Evolutionary conservation across 2,329 filamentous ascomycete genomes (phyloP), one percentile per base, ranked within the genome.

Genomic region (Talaromyces atroroseus): DNA sequence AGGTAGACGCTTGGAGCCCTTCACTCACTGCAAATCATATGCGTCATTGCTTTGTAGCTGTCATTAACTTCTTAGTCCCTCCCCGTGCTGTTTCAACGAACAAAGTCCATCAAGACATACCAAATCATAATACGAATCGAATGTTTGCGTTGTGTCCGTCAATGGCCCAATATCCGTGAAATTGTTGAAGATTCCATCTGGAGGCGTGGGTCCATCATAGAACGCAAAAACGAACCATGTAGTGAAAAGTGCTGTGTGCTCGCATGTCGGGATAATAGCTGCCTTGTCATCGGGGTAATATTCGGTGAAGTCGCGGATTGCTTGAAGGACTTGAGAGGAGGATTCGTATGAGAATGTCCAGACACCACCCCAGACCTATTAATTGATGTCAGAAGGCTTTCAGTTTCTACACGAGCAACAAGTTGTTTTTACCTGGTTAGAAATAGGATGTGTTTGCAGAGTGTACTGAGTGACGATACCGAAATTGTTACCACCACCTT

Each of bases 221-320:
- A 84, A 86, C 36, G 83, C 65, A 67, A 86, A 86, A 58, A 87
- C 68, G 57, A 83, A 75, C 80, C 81, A 85, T 20, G 80, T 72
- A 59, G 84, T 74, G 48, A 82, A 61, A 0, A 77, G 57, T 11
- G 73, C 72, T 2, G 74, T 64, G 16, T 78, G 71, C 62, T 82
- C 76, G 2, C 77, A 75, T 0, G 82, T 85, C 48, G 81, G 67
- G 59, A 86, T 85, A 47, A 86, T 78, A 12, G 77, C 82, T 0
- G 82, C 83, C 65, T 83, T 84, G 58, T 79, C 74, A 61, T 86
- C 83, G 0, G 75, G 70, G 63, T 83, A 82, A 66, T 85, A 62
- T 46, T 70, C 68, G 6, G 64, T 65, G 50, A 73, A 74, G 49
- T 71, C 66, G 16, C 68, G 66, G 18, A 72, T 57, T 2, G 69